Evolutionary conservation across 1,139 yeast species (phyloP).

Genomic region (Sugiyamaella neomexicana): DNA sequence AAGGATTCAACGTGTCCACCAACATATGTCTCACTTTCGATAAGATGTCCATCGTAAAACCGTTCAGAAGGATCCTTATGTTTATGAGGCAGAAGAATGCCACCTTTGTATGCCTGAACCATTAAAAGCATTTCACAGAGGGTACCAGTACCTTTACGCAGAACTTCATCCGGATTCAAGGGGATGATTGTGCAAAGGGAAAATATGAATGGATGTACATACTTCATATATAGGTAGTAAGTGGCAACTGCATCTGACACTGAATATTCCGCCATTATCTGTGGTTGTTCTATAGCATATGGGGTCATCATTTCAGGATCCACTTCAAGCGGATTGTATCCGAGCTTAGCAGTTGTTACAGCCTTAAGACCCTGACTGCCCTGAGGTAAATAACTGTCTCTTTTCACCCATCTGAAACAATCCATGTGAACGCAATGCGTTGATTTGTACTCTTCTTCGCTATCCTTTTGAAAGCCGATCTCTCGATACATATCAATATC

Average conservation of each 20-base stretch:
- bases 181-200: slow-evolving; percentile 96
- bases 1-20: slow-evolving; percentile 98
- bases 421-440: slow-evolving; percentile 96
- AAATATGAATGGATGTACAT: slow-evolving; percentile 95
- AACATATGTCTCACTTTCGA: slow-evolving; percentile 95
- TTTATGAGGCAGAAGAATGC: slow-evolving; percentile 85
- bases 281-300: slow-evolving; percentile 93
- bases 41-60: slow-evolving; percentile 88
- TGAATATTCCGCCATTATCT: slow-evolving; percentile 88
- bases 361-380: slow-evolving; percentile 99
- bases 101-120: slow-evolving; percentile 88
- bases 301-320: slow-evolving; percentile 99
- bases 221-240: slow-evolving; percentile 90
- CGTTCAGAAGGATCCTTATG: slow-evolving; percentile 90
- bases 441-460: slow-evolving; percentile 89
- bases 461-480: slow-evolving; percentile 88
- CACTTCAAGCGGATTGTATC: slow-evolving; percentile 93
- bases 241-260: slow-evolving; percentile 99
- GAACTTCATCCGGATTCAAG: slow-evolving; percentile 91
- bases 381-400: slow-evolving; percentile 96
- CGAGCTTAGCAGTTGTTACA: slow-evolving; percentile 92
- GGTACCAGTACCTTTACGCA: slow-evolving; percentile 98
- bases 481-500: slow-evolving; percentile 89
- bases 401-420: slow-evolving; percentile 97
- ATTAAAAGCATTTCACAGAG: slow-evolving; percentile 95